Percentiles rank a stretch among this genome's conserved stretches.
Evolutionary conservation across 768 basidiomycete species (phyloP).

Genomic region (Tulasnella sp.): DNA sequence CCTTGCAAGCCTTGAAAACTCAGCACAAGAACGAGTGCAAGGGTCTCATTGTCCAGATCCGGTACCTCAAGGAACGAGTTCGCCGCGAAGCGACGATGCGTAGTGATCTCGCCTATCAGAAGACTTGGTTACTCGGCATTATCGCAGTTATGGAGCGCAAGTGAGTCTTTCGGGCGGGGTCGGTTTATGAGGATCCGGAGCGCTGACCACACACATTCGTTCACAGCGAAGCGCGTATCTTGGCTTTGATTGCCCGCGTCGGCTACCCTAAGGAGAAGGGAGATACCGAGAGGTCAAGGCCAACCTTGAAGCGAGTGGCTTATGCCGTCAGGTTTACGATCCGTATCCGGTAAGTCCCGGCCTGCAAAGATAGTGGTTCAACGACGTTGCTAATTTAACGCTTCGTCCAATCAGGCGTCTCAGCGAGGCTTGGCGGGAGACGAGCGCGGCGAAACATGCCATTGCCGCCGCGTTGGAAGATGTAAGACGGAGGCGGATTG

Average conservation of each 20-base stretch:
- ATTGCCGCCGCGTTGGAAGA: slow-evolving; percentile 65
- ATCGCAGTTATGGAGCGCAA: slow-evolving; percentile 59
- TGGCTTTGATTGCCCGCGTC: slow-evolving; percentile 69
- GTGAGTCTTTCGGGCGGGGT: slow-evolving; percentile 40
- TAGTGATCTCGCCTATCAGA: slow-evolving; percentile 75
- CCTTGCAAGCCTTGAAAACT: slow-evolving; percentile 32
- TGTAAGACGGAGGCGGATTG: slow-evolving; percentile 51
- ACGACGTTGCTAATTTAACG: neutral
- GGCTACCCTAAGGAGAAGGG: slow-evolving; percentile 56
- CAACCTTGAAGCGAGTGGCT: slow-evolving; percentile 54
- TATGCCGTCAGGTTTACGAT: slow-evolving; percentile 60
- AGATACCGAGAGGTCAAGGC: slow-evolving; percentile 37
- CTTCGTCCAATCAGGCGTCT: slow-evolving; percentile 45
- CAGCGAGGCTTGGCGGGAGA: slow-evolving; percentile 60
- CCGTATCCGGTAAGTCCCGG: slow-evolving; percentile 55
- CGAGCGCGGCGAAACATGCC: slow-evolving; percentile 56
- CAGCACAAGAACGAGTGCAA: slow-evolving; percentile 86
- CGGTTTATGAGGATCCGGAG: slow-evolving; percentile 19
- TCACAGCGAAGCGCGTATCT: slow-evolving; percentile 61
- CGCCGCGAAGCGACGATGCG: slow-evolving; percentile 80
- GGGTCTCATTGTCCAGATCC: slow-evolving; percentile 84
- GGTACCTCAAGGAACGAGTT: slow-evolving; percentile 88
- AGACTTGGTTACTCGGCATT: slow-evolving; percentile 67
- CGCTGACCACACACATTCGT: slow-evolving; percentile 19
- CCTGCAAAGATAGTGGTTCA: neutral